Conservation (phyloP, 768 basidiomycete genomes). For the Porphyrellus cyaneotinctus region DNA sequence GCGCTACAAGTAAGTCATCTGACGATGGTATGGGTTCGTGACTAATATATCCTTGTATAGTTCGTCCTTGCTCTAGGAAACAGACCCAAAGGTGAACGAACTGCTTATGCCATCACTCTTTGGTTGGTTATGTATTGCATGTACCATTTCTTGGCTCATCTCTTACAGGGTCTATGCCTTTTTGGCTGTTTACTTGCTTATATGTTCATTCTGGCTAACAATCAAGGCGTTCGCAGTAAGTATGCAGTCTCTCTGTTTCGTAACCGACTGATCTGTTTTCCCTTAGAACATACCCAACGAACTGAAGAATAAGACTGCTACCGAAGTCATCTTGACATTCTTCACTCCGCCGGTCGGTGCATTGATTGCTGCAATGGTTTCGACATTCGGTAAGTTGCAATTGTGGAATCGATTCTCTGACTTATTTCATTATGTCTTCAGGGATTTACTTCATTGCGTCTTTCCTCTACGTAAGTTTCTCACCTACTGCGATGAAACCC, state of each 20-base stretch:
- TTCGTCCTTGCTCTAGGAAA: constrained; percentile 75
- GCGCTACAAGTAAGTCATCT: constrained; percentile 56
- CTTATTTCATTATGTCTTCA: constrained; percentile 27
- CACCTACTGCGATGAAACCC: neutral
- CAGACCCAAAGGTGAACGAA: constrained; percentile 84
- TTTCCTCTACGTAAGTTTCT: constrained; percentile 69
- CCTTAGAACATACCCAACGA: constrained; percentile 49
- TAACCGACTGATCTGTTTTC: neutral
- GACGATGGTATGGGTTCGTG: neutral
- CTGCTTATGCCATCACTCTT: constrained; percentile 65
- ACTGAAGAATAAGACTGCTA: constrained; percentile 46
- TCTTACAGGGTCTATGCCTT: constrained; percentile 74
- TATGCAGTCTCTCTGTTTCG: neutral
- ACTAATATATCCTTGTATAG: constrained; percentile 21
- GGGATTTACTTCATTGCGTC: constrained; percentile 82
- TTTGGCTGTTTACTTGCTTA: constrained; percentile 76
- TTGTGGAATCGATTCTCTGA: neutral
- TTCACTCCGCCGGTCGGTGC: constrained; percentile 76
- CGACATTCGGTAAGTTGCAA: constrained; percentile 66
- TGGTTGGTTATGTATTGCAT: constrained; percentile 43
- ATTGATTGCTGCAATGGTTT: constrained; percentile 81
- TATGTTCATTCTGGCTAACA: constrained; percentile 86
- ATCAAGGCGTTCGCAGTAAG: constrained; percentile 71
- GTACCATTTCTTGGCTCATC: constrained; percentile 5
- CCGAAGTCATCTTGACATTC: constrained; percentile 53